phyloP scores from a whole-genome alignment of 2,329 filamentous ascomycete species.

The Calonectria honghensis region DNA sequence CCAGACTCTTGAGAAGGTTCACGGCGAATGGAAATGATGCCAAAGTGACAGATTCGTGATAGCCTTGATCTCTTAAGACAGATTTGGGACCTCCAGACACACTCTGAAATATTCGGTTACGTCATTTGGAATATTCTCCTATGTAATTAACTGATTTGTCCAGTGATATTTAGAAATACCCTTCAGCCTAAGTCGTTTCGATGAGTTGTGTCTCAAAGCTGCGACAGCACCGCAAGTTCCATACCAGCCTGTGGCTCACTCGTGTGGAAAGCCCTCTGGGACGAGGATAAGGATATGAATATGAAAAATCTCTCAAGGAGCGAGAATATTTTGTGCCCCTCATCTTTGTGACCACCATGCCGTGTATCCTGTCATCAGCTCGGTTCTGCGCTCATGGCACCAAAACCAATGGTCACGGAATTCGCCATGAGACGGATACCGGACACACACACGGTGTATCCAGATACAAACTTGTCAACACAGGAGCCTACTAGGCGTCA shows the following conservation, averaged over 20 bases:
- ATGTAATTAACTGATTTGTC: too few species aligned
- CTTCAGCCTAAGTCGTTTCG: neutral
- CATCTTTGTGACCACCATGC: slow-evolving; percentile 4
- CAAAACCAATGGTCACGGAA: neutral
- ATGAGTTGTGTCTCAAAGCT: slow-evolving; percentile 24
- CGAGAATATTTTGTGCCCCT: neutral
- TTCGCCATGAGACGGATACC: slow-evolving; percentile 11
- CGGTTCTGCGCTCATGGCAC: neutral
- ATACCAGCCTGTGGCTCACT: slow-evolving; percentile 31
- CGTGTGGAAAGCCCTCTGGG: neutral
- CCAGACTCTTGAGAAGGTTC: too few species aligned
- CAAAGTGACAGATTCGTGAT: neutral
- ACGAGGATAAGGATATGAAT: neutral
- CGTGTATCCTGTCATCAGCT: neutral
- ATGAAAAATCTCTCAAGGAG: neutral
- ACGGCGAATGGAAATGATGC: neutral
- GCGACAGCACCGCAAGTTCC: slow-evolving; percentile 5
- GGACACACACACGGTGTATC: slow-evolving; percentile 19
- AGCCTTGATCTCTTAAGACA: neutral
- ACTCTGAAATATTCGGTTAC: neutral
- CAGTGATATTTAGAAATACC: neutral
- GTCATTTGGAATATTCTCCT: neutral
- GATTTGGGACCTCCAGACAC: neutral
- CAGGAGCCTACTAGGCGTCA: slow-evolving; percentile 5
- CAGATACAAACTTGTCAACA: neutral